Percentiles rank a stretch among this genome's conserved stretches.
Conservation (phyloP, 202 grass and related monocot genomes). For the Cymbopogon flexuosus region DNA sequence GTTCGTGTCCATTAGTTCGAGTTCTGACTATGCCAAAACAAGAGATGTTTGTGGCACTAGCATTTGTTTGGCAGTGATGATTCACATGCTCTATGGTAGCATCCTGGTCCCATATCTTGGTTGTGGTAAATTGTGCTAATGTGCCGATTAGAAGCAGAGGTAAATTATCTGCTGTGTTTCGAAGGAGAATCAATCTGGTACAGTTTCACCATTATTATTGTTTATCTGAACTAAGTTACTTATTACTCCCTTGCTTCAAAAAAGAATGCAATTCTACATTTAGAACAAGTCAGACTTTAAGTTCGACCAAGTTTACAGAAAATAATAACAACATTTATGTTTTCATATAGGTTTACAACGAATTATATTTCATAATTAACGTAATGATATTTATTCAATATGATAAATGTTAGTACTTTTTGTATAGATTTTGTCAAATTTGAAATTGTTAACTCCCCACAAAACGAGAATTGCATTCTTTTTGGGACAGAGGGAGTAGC, state of each 20-base stretch:
- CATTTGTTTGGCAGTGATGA: conserved; percentile 4
- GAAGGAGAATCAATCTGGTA: neutral
- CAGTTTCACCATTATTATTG: neutral
- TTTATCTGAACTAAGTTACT: neutral
- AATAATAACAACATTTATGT: neutral
- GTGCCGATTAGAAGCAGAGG: neutral
- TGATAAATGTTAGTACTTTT: neutral
- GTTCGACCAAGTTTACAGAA: neutral
- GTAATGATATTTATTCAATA: neutral
- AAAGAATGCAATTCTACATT: neutral
- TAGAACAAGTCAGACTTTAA: neutral
- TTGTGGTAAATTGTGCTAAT: neutral
- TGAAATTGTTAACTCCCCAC: neutral
- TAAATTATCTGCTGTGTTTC: neutral
- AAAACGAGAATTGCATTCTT: neutral
- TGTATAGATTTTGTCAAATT: neutral
- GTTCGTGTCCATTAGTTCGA: neutral
- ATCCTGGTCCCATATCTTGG: neutral
- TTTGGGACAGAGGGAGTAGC: neutral
- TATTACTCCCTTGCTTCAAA: neutral
- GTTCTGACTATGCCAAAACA: neutral
- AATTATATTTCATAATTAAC: neutral
- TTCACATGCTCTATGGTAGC: neutral
- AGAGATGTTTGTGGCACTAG: neutral
- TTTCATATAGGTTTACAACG: neutral